Evolutionary conservation across 805 yeast species (phyloP), one percentile per base, ranked within the genome.

Genomic region (Hanseniaspora lindneri): DNA sequence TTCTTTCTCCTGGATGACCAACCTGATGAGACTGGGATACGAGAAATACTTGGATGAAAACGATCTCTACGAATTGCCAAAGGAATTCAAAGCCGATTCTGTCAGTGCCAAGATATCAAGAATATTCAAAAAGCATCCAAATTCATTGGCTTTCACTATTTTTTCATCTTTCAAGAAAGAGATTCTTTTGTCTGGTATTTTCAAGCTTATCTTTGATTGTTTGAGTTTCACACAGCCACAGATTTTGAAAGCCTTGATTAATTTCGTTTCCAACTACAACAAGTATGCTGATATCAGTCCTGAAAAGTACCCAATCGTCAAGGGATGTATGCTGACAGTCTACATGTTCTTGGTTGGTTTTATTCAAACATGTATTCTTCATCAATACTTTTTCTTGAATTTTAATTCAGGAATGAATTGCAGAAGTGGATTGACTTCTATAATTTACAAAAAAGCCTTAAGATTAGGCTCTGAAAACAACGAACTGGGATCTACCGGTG

Each of bases 1-100:
- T 44, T 80, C 94, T 0, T 89, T 92, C 62, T 67, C 79, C 24
- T 92, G 98, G 97, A 85, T 92, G 94, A 78, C 86, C 19, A 77
- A 74, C 1, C 67, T 92, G 57, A 85, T 92, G 80, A 74, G 67
- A 55, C 75, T 75, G 47, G 97, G 97, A 14, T 82, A 80, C 57
- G 66, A 70, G 36, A 76, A 75, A 52, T 66, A 56, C 52, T 76
- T 78, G 56, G 62, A 58, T 53, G 63, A 74, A 55, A 63, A 67
- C 2, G 96, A 89, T 63, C 73, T 89, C 52, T 96, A 95, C 16
- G 73, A 75, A 16, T 73, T 92, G 44, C 96, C 97, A 11, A 62
- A 65, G 1, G 74, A 72, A 32, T 75, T 84, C 54, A 76, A 73
- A 49, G 71, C 95, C 8, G 65, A 66, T 20, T 61, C 62, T 28